Evolutionary conservation across 1,139 yeast species (phyloP).

Genomic region (Nakaseomyces nivariensis): DNA sequence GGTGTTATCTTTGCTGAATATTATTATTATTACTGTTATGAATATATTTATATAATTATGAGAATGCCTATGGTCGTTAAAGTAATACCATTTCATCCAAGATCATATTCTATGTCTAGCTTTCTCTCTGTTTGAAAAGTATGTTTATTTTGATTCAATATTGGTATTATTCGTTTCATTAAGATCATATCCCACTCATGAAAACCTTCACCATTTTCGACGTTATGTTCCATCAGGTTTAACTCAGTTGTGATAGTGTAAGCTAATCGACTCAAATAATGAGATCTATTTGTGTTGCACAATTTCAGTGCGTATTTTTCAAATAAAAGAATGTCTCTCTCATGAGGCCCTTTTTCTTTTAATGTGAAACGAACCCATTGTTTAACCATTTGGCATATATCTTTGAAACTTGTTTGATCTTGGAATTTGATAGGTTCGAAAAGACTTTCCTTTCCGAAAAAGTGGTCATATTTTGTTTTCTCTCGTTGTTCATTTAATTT

Average conservation of each 20-base stretch:
- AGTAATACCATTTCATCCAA: conserved; percentile 3
- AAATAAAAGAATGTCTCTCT: conserved; percentile 42
- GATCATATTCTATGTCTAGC: conserved; percentile 18
- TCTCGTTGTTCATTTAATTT: conserved; percentile 29
- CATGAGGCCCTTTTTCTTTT: conserved; percentile 46
- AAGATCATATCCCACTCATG: conserved; percentile 27
- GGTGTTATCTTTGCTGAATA: too few relatives aligned
- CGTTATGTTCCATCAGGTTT: conserved; percentile 10
- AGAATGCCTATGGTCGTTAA: background rate
- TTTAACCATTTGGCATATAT: conserved; percentile 33
- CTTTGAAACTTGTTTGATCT: conserved; percentile 27
- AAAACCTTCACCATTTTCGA: conserved; percentile 12
- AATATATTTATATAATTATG: background rate
- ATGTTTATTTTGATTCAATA: conserved; percentile 19
- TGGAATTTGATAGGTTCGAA: conserved; percentile 34
- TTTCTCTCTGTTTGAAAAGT: conserved; percentile 18
- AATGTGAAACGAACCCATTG: conserved; percentile 43
- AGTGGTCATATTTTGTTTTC: conserved; percentile 10
- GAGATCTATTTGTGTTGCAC: conserved; percentile 17
- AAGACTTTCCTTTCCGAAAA: conserved; percentile 21
- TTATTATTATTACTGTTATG: too few relatives aligned
- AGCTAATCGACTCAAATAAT: conserved; percentile 17
- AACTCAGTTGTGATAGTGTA: conserved; percentile 17
- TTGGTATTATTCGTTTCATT: conserved; percentile 17
- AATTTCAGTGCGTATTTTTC: conserved; percentile 23